Conservation (phyloP, 2,329 filamentous ascomycete species). For the Didymella pinodella region DNA sequence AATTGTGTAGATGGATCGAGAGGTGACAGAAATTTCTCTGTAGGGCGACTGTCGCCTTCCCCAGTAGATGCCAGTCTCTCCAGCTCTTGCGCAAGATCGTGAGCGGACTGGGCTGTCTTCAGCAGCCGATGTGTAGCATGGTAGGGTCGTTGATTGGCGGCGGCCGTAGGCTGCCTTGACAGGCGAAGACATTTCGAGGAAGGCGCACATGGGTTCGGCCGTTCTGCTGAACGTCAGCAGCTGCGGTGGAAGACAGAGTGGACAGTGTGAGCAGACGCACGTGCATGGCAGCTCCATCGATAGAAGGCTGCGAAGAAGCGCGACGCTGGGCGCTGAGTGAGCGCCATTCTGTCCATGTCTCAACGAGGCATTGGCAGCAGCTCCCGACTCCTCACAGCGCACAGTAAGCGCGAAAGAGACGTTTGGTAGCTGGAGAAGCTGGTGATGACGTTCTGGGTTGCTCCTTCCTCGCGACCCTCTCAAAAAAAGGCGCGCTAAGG, state of each 20-base stretch:
- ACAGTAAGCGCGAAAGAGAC: neutral
- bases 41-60: neutral
- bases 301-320: slow-evolving; percentile 58
- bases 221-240: slow-evolving; percentile 25
- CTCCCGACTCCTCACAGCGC: neutral
- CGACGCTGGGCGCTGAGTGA: slow-evolving; percentile 30
- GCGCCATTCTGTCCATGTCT: slow-evolving; percentile 26
- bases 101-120: slow-evolving; percentile 4
- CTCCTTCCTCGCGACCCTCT: neutral
- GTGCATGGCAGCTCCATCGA: slow-evolving; percentile 49
- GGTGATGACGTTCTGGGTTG: slow-evolving; percentile 12
- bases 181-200: neutral
- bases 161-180: neutral
- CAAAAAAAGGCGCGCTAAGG: slow-evolving; percentile 18
- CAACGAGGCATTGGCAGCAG: slow-evolving; percentile 8
- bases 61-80: neutral
- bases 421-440: neutral
- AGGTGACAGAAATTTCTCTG: neutral
- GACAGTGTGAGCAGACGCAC: slow-evolving; percentile 27
- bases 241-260: neutral
- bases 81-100: neutral
- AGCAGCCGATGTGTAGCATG: slow-evolving; percentile 7
- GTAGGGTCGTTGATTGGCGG: slow-evolving; percentile 1
- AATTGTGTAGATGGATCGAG: slow-evolving; percentile 5
- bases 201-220: slow-evolving; percentile 11